phyloP scores from a whole-genome alignment of 805 yeast genomes.

The Kodamaea laetipori region DNA sequence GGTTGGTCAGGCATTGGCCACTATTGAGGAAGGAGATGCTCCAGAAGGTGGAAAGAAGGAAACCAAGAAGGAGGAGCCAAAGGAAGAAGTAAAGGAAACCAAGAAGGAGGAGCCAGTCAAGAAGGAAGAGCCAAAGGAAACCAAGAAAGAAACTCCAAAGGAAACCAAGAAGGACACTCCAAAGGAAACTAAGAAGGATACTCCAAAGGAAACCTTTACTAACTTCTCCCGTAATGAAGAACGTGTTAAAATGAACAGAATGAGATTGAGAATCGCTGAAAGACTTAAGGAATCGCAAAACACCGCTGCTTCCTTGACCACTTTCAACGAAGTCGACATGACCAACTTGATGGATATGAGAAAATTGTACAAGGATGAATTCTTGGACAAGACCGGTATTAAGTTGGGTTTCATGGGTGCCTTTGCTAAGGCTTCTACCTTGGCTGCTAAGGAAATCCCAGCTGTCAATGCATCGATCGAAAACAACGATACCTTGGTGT shows the following conservation, averaged over 20 bases:
- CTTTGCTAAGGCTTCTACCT: constrained; percentile 87
- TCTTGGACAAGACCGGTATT: constrained; percentile 88
- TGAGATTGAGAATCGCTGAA: constrained; percentile 98
- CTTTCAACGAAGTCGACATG: constrained; percentile 99
- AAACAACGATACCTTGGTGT: constrained; percentile 87
- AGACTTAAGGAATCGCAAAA: constrained; percentile 98
- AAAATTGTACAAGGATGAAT: constrained; percentile 94
- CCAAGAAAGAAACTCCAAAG: constrained; percentile 33
- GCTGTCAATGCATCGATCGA: constrained; percentile 95
- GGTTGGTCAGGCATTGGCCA: constrained; percentile 90
- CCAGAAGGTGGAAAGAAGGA: constrained; percentile 51
- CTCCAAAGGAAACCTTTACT: constrained; percentile 38
- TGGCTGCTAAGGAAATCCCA: constrained; percentile 94
- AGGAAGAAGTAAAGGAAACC: constrained; percentile 26
- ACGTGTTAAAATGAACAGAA: constrained; percentile 97
- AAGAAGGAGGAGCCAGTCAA: constrained; percentile 37
- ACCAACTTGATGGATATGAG: constrained; percentile 88
- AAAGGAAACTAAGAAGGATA: constrained; percentile 14
- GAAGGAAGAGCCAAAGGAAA: constrained; percentile 33
- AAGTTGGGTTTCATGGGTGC: constrained; percentile 99
- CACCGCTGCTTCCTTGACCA: constrained; percentile 96
- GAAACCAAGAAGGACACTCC: constrained; percentile 29
- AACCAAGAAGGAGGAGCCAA: constrained; percentile 30
- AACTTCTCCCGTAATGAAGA: constrained; percentile 80
- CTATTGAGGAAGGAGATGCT: constrained; percentile 77